phyloP scores from a whole-genome alignment of 108 stramenopile genomes.

The Cyclostephanos tholiformis region DNA sequence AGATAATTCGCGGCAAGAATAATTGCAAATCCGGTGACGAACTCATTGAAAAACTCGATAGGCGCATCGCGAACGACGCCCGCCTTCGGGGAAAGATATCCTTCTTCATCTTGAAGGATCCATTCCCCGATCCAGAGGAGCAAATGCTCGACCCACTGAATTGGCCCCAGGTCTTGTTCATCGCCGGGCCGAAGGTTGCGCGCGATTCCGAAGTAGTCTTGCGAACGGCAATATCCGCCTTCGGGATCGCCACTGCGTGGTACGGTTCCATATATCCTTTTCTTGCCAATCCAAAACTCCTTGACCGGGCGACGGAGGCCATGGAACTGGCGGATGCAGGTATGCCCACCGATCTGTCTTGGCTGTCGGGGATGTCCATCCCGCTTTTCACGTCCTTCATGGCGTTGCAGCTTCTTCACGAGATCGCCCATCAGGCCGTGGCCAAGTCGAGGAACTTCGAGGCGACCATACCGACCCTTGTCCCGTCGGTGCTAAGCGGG shows the following conservation, averaged over 20 bases:
- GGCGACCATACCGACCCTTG: constrained; percentile 71
- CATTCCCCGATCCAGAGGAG: constrained; percentile 54
- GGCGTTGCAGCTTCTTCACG: constrained; percentile 67
- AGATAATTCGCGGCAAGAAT: constrained; percentile 68
- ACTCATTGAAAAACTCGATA: constrained; percentile 73
- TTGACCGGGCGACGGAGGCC: constrained; percentile 67
- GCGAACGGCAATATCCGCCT: constrained; percentile 52
- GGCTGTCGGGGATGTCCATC: constrained; percentile 73
- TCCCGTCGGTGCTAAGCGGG: constrained; percentile 81
- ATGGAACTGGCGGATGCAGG: constrained; percentile 73
- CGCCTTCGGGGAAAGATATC: constrained; percentile 60
- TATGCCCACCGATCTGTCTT: constrained; percentile 67
- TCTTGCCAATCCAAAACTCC: constrained; percentile 65
- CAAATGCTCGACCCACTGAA: constrained; percentile 32
- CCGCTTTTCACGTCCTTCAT: constrained; percentile 76
- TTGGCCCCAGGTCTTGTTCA: constrained; percentile 66
- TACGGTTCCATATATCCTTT: constrained; percentile 84
- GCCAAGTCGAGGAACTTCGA: constrained; percentile 60
- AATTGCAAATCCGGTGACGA: constrained; percentile 59
- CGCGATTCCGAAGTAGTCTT: constrained; percentile 55
- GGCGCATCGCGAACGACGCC: constrained; percentile 48
- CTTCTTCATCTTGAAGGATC: constrained; percentile 61
- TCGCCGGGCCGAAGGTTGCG: constrained; percentile 65
- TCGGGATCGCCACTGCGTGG: constrained; percentile 76
- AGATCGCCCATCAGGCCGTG: constrained; percentile 61